phyloP scores from a whole-genome alignment of 2,329 filamentous ascomycete genomes.

The Penicillium decumbens region DNA sequence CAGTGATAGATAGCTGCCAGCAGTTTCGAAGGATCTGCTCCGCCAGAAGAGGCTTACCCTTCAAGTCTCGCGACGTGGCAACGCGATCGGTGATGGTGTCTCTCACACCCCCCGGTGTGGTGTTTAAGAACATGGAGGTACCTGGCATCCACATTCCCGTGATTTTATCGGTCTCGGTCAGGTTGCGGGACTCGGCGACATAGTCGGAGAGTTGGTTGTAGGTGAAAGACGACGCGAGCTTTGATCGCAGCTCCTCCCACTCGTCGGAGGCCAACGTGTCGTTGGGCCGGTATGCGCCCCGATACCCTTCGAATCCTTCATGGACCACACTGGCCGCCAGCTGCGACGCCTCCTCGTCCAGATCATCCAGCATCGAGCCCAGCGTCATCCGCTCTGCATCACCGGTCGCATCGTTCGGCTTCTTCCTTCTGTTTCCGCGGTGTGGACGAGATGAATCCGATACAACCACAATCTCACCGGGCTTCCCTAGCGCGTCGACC shows the following conservation, averaged over 20 bases:
- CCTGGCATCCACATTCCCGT: conserved; percentile 30
- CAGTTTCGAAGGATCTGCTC: conserved; percentile 39
- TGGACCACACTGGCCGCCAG: conserved; percentile 15
- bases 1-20: conserved; percentile 34
- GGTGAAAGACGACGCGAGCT: conserved; percentile 34
- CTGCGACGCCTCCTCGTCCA: conserved; percentile 19
- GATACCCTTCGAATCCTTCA: conserved; percentile 28
- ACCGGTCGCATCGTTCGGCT: conserved; percentile 6
- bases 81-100: conserved; percentile 13
- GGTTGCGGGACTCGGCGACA: conserved; percentile 9
- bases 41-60: conserved; percentile 30
- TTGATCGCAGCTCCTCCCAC: conserved; percentile 30
- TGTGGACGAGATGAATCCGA: conserved; percentile 19
- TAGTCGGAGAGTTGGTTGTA: conserved; percentile 32
- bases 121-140: conserved; percentile 28
- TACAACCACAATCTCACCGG: conserved; percentile 37
- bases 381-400: conserved; percentile 9
- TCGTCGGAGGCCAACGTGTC: conserved; percentile 26
- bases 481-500: conserved; percentile 35
- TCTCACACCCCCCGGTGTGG: conserved; percentile 3
- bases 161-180: neutral
- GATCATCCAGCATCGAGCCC: conserved; percentile 26
- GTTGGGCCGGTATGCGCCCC: conserved; percentile 18
- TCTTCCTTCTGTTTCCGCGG: conserved; percentile 3
- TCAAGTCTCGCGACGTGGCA: conserved; percentile 19